A percentile compares a stretch with the other conserved stretches of the same genome.
phyloP scores from a whole-genome alignment of 2,329 filamentous ascomycete genomes.

The Penicillium sp. region DNA sequence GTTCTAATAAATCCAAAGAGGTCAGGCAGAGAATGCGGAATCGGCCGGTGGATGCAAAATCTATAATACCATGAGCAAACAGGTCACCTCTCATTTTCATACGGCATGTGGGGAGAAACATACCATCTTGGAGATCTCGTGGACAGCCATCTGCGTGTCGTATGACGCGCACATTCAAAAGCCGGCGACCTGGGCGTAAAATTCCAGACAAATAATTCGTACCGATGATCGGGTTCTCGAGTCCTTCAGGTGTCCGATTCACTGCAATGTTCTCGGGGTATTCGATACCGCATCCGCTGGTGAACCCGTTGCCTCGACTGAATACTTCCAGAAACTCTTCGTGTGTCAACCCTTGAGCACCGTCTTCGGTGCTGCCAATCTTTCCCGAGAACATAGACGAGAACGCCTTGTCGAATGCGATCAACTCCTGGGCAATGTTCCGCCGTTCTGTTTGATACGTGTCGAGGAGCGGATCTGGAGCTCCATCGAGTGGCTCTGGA shows the following conservation, averaged over 20 bases:
- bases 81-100: no score
- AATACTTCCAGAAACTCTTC: constrained; percentile 34
- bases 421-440: constrained; percentile 33
- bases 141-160: constrained; percentile 34
- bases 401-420: constrained; percentile 37
- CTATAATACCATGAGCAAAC: constrained; percentile 13
- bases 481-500: constrained; percentile 11
- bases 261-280: constrained; percentile 30
- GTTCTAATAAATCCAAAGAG: constrained; percentile 30
- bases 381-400: constrained; percentile 39
- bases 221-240: constrained; percentile 24
- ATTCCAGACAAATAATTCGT: constrained; percentile 32
- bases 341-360: constrained; percentile 24
- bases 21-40: constrained; percentile 34
- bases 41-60: constrained; percentile 33
- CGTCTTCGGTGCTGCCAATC: constrained; percentile 24
- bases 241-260: constrained; percentile 13
- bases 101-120: neutral
- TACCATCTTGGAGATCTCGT: constrained; percentile 35
- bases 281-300: constrained; percentile 36
- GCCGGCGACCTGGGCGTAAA: constrained; percentile 30
- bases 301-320: constrained; percentile 34
- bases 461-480: constrained; percentile 26
- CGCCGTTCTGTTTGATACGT: constrained; percentile 36
- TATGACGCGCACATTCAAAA: constrained; percentile 29